Evolutionary conservation across 2,329 filamentous ascomycete species (phyloP), one percentile per base, ranked within the genome.

Genomic region (Pseudogymnoascus sp.): DNA sequence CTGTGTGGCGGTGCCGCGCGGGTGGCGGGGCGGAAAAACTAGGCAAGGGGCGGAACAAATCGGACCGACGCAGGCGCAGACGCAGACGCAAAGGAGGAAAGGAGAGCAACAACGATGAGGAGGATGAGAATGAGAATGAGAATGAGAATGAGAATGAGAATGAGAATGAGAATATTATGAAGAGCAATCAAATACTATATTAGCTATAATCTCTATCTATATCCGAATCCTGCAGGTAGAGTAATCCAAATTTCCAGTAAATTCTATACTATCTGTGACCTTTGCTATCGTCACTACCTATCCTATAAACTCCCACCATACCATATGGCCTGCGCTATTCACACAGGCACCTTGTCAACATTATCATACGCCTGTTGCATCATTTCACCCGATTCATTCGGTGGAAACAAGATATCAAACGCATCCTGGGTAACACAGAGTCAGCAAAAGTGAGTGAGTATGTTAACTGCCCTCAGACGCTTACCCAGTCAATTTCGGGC

Each of bases 401-500:
- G 70, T 2, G 71, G 72, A 38, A 73, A 73, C 8, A 73, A 46
- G 2, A 67, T 68, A 68, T 73, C 71, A 46, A 73, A 72, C 34
- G 68, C 71, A 59, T 72, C 71, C 70, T 68, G 37, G 8, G 31
- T 21, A 56, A 9, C 49, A 36, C 49, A 34, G 28, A 36, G 23
- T 61, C 9, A 11, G 37, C 9, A 43, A 28, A 11, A 65, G 21
- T n/a, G 36, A 12, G 8, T 8, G 21, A n/a, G 18, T 1, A 56
- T 34, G n/a, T 56, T 9, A 56, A 56, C 49, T 21, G 28, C 11
- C 49, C 9, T 36, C 6, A 28, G 60, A 40, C 21, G 78, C 84
- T 76, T 74, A 88, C 86, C 86, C 86, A 89, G 68, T 89, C 85
- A 66, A 89, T 84, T 63, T 84, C 83, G 42, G 84, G 75, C 73